phyloP scores from a whole-genome alignment of 1,284 basidiomycete species.

The Cerrena zonata region DNA sequence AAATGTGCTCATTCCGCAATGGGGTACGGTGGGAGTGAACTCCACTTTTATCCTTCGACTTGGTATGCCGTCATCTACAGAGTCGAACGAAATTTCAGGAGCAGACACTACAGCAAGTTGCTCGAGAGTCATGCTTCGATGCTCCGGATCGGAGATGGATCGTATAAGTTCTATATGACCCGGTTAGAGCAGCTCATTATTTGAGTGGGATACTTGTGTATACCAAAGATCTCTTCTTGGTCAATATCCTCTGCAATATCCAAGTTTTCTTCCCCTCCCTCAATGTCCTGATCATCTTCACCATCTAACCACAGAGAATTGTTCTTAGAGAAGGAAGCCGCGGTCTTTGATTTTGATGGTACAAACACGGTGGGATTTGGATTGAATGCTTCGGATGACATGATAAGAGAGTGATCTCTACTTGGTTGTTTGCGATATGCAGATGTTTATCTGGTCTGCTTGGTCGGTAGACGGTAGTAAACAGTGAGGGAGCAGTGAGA shows the following conservation, averaged over 20 bases:
- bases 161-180: slow-evolving; percentile 82
- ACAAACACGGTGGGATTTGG: slow-evolving; percentile 34
- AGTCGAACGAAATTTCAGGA: slow-evolving; percentile 72
- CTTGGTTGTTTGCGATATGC: too few relatives aligned
- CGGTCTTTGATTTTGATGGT: slow-evolving; percentile 22
- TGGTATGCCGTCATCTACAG: slow-evolving; percentile 10
- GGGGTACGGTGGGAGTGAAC: slow-evolving; percentile 96
- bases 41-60: slow-evolving; percentile 67
- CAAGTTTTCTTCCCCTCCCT: slow-evolving; percentile 22
- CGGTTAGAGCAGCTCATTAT: neutral
- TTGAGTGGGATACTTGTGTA: neutral
- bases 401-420: slow-evolving; percentile 14
- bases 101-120: slow-evolving; percentile 92
- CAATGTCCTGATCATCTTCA: slow-evolving; percentile 17
- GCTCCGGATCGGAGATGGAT: slow-evolving; percentile 93
- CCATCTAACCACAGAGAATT: slow-evolving; percentile 32
- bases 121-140: slow-evolving; percentile 91
- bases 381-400: slow-evolving; percentile 32
- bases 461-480: too few relatives aligned
- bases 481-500: too few relatives aligned
- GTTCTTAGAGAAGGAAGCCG: slow-evolving; percentile 17
- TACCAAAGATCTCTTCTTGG: slow-evolving; percentile 50
- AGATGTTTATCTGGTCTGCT: too few relatives aligned
- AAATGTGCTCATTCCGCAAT: slow-evolving; percentile 95
- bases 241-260: slow-evolving; percentile 42